Evolutionary conservation across 169 alveolate genomes (phyloP).

Genomic region (Plasmodium coatneyi): DNA sequence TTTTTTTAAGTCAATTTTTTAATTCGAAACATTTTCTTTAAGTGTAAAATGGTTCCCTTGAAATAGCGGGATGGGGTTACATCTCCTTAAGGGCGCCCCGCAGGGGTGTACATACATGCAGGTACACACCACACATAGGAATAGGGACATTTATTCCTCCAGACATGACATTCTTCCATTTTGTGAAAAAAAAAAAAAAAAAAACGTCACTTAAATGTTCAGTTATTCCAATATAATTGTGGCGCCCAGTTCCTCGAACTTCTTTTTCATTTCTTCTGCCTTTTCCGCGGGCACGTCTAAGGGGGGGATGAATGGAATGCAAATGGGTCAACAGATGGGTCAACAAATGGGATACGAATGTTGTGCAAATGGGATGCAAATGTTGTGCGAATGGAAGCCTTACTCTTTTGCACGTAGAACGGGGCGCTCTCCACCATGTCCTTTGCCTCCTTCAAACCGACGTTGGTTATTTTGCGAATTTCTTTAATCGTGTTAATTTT

Average conservation of each 20-base stretch:
- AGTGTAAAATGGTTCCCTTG: not conserved
- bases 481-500: slow-evolving; percentile 88
- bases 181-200: slow-evolving; percentile 7
- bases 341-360: not conserved
- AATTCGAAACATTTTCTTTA: not conserved
- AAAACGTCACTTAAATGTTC: not conserved
- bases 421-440: slow-evolving; percentile 89
- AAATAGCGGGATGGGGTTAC: not conserved
- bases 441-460: slow-evolving; percentile 87
- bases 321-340: not conserved
- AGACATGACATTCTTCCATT: not conserved
- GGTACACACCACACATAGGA: not conserved
- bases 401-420: slow-evolving; percentile 80
- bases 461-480: slow-evolving; percentile 84
- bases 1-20: not conserved
- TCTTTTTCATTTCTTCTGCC: slow-evolving; percentile 84
- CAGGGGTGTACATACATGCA: not conserved
- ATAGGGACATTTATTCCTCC: not conserved
- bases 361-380: not conserved
- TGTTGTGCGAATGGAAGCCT: not conserved
- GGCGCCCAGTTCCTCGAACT: slow-evolving; percentile 87
- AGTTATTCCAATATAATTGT: slow-evolving; percentile 77
- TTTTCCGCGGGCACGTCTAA: slow-evolving; percentile 83
- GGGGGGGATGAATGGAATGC: not conserved
- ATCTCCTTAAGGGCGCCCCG: not conserved